phyloP scores from a whole-genome alignment of 2,329 filamentous ascomycete genomes.

The Leptosphaerulina australis region DNA sequence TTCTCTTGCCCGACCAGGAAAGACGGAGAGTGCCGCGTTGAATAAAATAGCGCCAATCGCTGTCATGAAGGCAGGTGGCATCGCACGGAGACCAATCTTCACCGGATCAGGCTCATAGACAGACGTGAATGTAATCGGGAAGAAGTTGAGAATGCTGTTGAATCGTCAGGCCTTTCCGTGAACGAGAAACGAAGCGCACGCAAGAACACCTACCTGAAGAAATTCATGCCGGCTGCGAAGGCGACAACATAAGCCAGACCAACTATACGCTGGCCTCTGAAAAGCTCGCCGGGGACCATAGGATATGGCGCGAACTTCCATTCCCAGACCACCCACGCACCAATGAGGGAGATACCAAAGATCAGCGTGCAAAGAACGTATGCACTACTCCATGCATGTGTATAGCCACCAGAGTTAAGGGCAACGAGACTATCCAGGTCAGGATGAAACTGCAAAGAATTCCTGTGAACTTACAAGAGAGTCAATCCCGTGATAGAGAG shows the following conservation, averaged over 20 bases:
- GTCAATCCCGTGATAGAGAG: conserved; percentile 43
- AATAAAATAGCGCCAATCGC: conserved; percentile 39
- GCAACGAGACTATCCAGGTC: conserved; percentile 42
- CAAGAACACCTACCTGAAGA: conserved; percentile 23
- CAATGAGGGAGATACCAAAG: conserved; percentile 44
- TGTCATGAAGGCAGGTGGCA: conserved; percentile 34
- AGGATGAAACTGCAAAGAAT: not conserved
- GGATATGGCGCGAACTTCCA: conserved; percentile 48
- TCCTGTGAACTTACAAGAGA: conserved; percentile 37
- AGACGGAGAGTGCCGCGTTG: conserved; percentile 36
- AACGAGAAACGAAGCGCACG: no score
- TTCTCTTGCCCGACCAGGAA: conserved; percentile 31
- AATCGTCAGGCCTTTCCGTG: not conserved
- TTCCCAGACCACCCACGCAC: conserved; percentile 47
- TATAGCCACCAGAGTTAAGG: conserved; percentile 50
- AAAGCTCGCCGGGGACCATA: conserved; percentile 49
- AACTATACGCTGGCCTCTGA: conserved; percentile 42
- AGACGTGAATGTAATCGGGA: conserved; percentile 36
- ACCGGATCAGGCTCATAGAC: conserved; percentile 41
- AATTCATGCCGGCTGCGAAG: conserved; percentile 47
- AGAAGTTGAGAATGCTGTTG: conserved; percentile 39
- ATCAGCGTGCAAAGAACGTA: conserved; percentile 48
- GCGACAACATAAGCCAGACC: conserved; percentile 42
- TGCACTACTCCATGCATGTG: conserved; percentile 48
- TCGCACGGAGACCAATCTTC: conserved; percentile 41